Percentiles rank a stretch among this genome's conserved stretches.
These are phyloP conservation scores for Clohesyomyces aquaticus DNA, from an alignment of 495 filamentous ascomycete genomes.

Conservation along the genomic window DNA sequence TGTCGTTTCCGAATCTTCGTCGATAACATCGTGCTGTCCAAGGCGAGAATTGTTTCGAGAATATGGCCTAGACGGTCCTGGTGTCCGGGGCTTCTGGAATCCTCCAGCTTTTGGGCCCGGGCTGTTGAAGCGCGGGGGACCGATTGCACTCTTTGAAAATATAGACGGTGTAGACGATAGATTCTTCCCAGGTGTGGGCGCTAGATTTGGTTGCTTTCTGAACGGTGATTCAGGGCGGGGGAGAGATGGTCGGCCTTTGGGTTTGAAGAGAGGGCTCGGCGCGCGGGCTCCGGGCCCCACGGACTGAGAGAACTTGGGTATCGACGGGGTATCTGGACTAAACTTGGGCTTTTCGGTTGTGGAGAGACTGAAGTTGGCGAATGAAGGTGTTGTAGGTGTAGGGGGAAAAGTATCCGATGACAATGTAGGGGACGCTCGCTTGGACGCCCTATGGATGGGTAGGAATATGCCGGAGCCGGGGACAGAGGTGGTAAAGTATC, in stretches of 20 bases:
- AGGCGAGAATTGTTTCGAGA: slow-evolving; percentile 48
- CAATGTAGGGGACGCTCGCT: slow-evolving; percentile 63
- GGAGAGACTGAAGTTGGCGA: slow-evolving; percentile 55
- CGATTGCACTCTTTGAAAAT: slow-evolving; percentile 49
- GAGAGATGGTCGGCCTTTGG: slow-evolving; percentile 74
- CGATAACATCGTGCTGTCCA: slow-evolving; percentile 42
- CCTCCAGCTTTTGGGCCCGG: slow-evolving; percentile 69
- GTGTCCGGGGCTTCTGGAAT: slow-evolving; percentile 46
- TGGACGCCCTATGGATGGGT: slow-evolving; percentile 80
- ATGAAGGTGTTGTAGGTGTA: slow-evolving; percentile 71
- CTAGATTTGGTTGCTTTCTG: slow-evolving; percentile 57
- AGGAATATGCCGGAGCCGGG: slow-evolving; percentile 92
- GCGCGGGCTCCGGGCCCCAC: slow-evolving; percentile 74
- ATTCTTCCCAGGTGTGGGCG: slow-evolving; percentile 56
- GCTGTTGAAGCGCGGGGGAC: slow-evolving; percentile 60
- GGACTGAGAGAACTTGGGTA: slow-evolving; percentile 77
- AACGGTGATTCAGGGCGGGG: slow-evolving; percentile 84
- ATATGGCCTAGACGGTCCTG: slow-evolving; percentile 44
- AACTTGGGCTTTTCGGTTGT: slow-evolving; percentile 47
- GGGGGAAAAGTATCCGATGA: slow-evolving; percentile 62
- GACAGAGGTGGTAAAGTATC: slow-evolving; percentile 80
- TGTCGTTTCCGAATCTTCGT: slow-evolving; percentile 57
- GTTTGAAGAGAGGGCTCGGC: slow-evolving; percentile 68
- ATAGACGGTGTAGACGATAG: slow-evolving; percentile 10
- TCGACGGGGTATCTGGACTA: slow-evolving; percentile 67